These are phyloP conservation scores for Limonium bicolor DNA, from an alignment of 148 eudicot genomes.

Conservation along the genomic window DNA sequence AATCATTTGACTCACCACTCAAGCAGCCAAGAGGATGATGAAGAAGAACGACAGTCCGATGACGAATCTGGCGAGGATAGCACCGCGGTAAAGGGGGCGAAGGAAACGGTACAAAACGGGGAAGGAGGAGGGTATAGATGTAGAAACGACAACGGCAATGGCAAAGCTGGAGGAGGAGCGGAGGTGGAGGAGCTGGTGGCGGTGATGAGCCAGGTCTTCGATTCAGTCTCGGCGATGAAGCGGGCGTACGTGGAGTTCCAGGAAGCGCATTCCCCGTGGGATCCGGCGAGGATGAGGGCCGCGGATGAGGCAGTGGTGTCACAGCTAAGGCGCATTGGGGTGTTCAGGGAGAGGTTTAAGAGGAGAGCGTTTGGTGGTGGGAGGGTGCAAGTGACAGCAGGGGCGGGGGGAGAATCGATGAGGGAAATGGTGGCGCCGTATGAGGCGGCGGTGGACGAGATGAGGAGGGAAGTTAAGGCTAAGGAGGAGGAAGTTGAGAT, in stretches of 20 bases:
- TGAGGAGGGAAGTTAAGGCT: slow-evolving; percentile 62
- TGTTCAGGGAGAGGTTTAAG: slow-evolving; percentile 65
- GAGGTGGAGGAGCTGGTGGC: slow-evolving; percentile 15
- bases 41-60: slow-evolving; percentile 3
- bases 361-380: slow-evolving; percentile 30
- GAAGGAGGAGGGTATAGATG: slow-evolving; percentile 9
- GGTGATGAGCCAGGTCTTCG: slow-evolving; percentile 58
- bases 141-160: slow-evolving; percentile 1
- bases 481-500: slow-evolving; percentile 59
- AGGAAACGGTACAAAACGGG: slow-evolving; percentile 3
- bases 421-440: slow-evolving; percentile 88
- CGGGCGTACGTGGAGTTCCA: slow-evolving; percentile 62
- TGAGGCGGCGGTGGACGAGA: slow-evolving; percentile 75
- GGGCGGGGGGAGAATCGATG: slow-evolving; percentile 26
- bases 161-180: neutral
- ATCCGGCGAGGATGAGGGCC: slow-evolving; percentile 60
- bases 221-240: slow-evolving; percentile 53
- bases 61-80: slow-evolving; percentile 7
- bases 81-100: slow-evolving; percentile 1
- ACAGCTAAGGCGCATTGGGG: slow-evolving; percentile 59
- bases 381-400: slow-evolving; percentile 6
- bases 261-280: slow-evolving; percentile 87
- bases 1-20: slow-evolving; percentile 15
- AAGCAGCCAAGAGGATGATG: slow-evolving; percentile 4
- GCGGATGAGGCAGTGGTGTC: slow-evolving; percentile 86